phyloP scores from a whole-genome alignment of 176 grass and related monocot species.

The Ampelocalamus luodianensis region DNA sequence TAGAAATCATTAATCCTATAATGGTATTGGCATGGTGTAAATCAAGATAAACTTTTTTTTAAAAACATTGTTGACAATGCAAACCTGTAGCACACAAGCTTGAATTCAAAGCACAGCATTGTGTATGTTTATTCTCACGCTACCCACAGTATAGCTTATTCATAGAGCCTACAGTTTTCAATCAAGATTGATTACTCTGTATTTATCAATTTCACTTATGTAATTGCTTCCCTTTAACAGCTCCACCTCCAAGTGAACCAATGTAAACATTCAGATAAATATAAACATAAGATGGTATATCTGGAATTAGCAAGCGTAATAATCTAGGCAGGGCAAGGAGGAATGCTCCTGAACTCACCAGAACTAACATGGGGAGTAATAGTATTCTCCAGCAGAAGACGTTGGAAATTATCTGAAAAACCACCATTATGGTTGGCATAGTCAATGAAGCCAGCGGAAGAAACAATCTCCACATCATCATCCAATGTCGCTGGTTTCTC shows the following conservation, averaged over 20 bases:
- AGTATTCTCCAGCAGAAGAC: neutral
- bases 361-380: neutral
- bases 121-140: neutral
- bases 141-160: neutral
- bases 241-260: neutral
- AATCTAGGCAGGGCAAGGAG: slow-evolving; percentile 15
- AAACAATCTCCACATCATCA: slow-evolving; percentile 36
- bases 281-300: neutral
- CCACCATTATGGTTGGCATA: neutral
- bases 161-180: neutral
- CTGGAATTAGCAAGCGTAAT: neutral
- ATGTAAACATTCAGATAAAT: neutral
- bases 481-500: slow-evolving; percentile 40
- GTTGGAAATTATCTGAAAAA: neutral
- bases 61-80: neutral
- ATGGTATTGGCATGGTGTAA: neutral
- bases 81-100: neutral
- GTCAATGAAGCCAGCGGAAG: slow-evolving; percentile 5
- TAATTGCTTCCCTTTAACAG: neutral
- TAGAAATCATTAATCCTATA: neutral
- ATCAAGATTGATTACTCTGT: neutral
- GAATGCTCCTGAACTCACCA: slow-evolving; percentile 28
- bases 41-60: neutral
- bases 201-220: neutral
- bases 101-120: neutral